Evolutionary conservation across 495 filamentous ascomycete species (phyloP), one percentile per base, ranked within the genome.

Genomic region (Friedmanniomyces simplex): DNA sequence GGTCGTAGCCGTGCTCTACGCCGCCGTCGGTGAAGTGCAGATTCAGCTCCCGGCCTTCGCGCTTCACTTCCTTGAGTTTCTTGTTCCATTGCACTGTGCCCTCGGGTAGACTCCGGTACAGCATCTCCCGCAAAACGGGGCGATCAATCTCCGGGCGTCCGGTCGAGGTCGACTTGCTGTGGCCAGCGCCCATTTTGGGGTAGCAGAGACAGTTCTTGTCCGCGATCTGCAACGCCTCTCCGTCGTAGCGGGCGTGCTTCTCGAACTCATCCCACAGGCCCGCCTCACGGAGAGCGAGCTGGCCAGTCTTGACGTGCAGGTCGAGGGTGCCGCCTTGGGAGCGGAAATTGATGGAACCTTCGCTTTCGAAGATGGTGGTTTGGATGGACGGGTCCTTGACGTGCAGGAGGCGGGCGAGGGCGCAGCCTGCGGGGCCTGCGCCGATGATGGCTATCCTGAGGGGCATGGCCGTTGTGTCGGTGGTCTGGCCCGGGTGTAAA

Each of bases 381-480:
- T n/a, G 13, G 22, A 63, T 54, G 32, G 39, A 22, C 62, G 7
- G 70, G 58, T 52, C 18, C 21, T 43, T 54, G 14, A 74, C 68
- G 26, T 56, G 54, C 30, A 84, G 74, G 18, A 83, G 72, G 12
- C 77, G 75, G 16, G 78, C 81, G 24, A 84, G 68, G 58, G 72
- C 75, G 50, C 76, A 74, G 22, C 81, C 80, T 20, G 72, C 72
- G 1, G 80, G 80, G 10, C 81, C 79, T 34, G 75, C 79, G 20
- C 61, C 61, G 14, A 63, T 56, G 57, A 63, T 63, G 39, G 52
- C 61, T 10, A 60, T 57, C 53, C 49, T 63, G 22, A 52, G 28
- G 1, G 24, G 26, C 52, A 55, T 54, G n/a, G 32, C 39, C 37
- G 21, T 32, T 32, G 28, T 32, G 28, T 32, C 3, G 28, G 28